Conservation (phyloP, 2,329 filamentous ascomycete species). For the Cladosporium sp. region DNA sequence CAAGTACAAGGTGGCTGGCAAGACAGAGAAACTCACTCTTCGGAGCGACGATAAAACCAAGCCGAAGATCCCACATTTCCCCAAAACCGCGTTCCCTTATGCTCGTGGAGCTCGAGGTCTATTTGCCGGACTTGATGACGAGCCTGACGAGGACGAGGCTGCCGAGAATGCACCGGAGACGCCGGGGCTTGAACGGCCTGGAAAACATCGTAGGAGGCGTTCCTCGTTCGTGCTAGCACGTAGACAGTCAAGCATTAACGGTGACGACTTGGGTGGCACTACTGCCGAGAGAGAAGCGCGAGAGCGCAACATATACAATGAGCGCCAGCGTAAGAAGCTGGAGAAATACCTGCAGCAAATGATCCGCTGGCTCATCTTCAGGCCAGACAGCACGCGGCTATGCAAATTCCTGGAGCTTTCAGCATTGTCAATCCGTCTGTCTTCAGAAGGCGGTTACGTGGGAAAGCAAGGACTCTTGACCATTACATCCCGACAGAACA, state of each 20-base stretch:
- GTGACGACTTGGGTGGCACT: slow-evolving; percentile 33
- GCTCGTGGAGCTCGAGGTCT: slow-evolving; percentile 64
- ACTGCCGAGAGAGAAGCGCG: slow-evolving; percentile 23
- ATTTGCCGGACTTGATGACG: slow-evolving; percentile 66
- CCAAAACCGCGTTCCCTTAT: slow-evolving; percentile 83
- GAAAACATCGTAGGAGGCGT: slow-evolving; percentile 47
- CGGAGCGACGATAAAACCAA: slow-evolving; percentile 60
- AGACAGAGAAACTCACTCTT: slow-evolving; percentile 76
- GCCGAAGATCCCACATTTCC: slow-evolving; percentile 84
- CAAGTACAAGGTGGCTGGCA: slow-evolving; percentile 84
- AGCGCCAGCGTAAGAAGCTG: slow-evolving; percentile 77
- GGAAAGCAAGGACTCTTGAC: slow-evolving; percentile 94
- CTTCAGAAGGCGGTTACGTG: slow-evolving; percentile 93
- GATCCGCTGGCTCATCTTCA: slow-evolving; percentile 95
- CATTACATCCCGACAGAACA: slow-evolving; percentile 77
- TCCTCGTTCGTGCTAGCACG: slow-evolving; percentile 56
- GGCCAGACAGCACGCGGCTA: slow-evolving; percentile 88
- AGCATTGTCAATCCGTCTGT: slow-evolving; percentile 85
- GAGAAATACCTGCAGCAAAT: slow-evolving; percentile 90
- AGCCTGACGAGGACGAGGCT: slow-evolving; percentile 58
- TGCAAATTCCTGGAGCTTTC: slow-evolving; percentile 96
- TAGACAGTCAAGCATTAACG: slow-evolving; percentile 54
- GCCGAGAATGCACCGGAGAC: slow-evolving; percentile 5
- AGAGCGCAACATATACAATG: slow-evolving; percentile 59
- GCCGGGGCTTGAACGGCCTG: slow-evolving; percentile 8